Evolutionary conservation across 306 rosid species (phyloP).

Genomic region (Cercis canadensis): DNA sequence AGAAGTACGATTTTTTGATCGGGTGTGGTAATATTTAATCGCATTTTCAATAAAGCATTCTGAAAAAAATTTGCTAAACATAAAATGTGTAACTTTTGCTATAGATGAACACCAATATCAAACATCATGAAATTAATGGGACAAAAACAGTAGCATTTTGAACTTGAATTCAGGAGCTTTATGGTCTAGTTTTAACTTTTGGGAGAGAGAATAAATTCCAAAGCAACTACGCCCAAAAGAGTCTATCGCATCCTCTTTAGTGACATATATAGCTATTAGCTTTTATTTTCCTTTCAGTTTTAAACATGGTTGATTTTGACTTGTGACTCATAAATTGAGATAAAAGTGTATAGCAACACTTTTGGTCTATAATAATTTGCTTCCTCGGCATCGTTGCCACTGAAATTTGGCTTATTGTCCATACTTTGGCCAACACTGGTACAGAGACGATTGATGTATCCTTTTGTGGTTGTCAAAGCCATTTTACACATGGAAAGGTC

Average conservation of each 20-base stretch:
- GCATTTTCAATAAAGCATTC: too few relatives aligned
- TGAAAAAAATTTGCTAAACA: too few relatives aligned
- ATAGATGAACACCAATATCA: too few relatives aligned
- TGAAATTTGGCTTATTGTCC: conserved; percentile 27
- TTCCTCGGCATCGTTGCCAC: conserved; percentile 15
- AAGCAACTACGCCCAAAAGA: conserved; percentile 21
- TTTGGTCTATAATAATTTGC: conserved; percentile 29
- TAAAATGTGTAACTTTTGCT: too few relatives aligned
- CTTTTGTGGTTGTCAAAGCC: too few relatives aligned
- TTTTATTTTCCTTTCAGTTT: not conserved
- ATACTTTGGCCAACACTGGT: conserved; percentile 39
- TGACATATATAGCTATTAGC: not conserved
- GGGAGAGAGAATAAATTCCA: conserved; percentile 38
- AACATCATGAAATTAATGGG: not conserved
- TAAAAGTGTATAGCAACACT: not conserved
- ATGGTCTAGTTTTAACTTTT: conserved; percentile 21
- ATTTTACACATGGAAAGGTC: conserved; percentile 37
- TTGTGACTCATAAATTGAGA: not conserved
- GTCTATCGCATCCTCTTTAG: conserved; percentile 6
- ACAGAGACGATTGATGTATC: too few relatives aligned
- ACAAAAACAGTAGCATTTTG: too few relatives aligned
- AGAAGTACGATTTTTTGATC: too few relatives aligned
- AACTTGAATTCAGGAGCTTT: not conserved
- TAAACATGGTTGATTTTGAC: conserved; percentile 24
- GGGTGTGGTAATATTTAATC: too few relatives aligned